A percentile compares a stretch with the other conserved stretches of the same genome.
Evolutionary conservation across 164 flowering plant species (phyloP).

Genomic region (Stephania yunnanensis): DNA sequence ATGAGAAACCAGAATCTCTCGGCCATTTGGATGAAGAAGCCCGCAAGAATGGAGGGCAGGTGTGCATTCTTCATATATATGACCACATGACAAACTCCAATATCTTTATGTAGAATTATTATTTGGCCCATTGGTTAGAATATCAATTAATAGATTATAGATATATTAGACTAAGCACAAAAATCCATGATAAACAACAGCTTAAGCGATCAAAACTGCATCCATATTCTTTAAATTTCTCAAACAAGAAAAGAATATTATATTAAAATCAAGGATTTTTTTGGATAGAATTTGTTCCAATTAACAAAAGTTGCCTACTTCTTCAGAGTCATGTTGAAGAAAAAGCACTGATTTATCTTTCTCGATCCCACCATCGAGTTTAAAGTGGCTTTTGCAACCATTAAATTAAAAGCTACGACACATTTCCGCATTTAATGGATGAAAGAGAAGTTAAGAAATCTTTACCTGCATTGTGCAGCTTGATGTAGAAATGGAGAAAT

Average conservation of each 20-base stretch:
- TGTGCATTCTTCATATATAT: no score
- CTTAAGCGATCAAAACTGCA: neutral
- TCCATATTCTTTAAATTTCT: no score
- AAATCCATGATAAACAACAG: neutral
- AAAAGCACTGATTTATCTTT: neutral
- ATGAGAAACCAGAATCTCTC: no score
- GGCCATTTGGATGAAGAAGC: no score
- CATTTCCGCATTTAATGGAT: neutral
- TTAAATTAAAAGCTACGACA: no score
- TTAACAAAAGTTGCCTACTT: neutral
- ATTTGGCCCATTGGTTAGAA: no score
- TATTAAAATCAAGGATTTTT: neutral
- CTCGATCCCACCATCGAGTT: neutral
- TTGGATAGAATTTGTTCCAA: no score
- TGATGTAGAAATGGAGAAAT: slow-evolving; percentile 17
- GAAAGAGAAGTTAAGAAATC: neutral
- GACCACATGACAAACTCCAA: no score
- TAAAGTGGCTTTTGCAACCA: neutral
- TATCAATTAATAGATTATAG: no score
- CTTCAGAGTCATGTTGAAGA: neutral
- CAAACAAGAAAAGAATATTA: neutral
- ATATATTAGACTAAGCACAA: neutral
- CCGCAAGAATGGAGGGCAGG: no score
- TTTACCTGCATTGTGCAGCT: slow-evolving; percentile 3
- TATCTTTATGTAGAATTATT: no score